phyloP scores from a whole-genome alignment of 192 early-diverging fungal species.

The Linnemannia zychae region DNA sequence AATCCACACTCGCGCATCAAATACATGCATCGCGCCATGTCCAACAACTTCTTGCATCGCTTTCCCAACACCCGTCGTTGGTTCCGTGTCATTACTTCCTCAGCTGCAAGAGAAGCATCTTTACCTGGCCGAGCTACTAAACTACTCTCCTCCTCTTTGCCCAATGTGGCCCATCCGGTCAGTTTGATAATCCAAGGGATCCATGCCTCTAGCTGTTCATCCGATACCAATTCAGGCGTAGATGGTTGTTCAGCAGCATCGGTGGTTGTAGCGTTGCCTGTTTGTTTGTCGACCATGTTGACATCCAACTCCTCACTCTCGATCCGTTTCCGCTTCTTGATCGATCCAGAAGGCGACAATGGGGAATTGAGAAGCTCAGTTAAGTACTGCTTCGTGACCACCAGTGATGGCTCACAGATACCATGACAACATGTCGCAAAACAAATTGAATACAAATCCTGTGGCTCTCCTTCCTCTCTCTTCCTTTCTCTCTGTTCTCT shows the following conservation, averaged over 20 bases:
- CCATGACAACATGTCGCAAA: constrained; percentile 56
- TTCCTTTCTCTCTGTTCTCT: constrained; percentile 1
- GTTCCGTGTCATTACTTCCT: constrained; percentile 28
- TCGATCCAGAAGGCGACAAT: background rate
- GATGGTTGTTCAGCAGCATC: background rate
- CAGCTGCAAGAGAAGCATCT: constrained; percentile 11
- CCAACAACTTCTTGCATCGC: constrained; percentile 48
- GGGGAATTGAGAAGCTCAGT: constrained; percentile 25
- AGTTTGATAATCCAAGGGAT: constrained; percentile 53
- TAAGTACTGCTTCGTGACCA: constrained; percentile 39
- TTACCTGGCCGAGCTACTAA: constrained; percentile 49
- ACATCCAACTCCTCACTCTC: constrained; percentile 8
- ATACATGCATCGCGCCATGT: constrained; percentile 49
- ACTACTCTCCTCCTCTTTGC: constrained; percentile 41
- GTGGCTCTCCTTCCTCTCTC: no score
- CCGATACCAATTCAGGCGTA: background rate
- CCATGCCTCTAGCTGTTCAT: constrained; percentile 32
- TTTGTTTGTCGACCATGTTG: background rate
- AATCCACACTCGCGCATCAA: constrained; percentile 49
- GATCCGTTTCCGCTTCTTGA: constrained; percentile 38
- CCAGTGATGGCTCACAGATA: constrained; percentile 37
- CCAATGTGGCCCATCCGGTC: constrained; percentile 52
- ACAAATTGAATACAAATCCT: constrained; percentile 46
- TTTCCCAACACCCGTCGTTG: constrained; percentile 47
- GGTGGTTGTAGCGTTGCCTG: background rate